Base-by-base conservation (phyloP, 495 filamentous ascomycete species). In the Bryoglossum gracile region DNA sequence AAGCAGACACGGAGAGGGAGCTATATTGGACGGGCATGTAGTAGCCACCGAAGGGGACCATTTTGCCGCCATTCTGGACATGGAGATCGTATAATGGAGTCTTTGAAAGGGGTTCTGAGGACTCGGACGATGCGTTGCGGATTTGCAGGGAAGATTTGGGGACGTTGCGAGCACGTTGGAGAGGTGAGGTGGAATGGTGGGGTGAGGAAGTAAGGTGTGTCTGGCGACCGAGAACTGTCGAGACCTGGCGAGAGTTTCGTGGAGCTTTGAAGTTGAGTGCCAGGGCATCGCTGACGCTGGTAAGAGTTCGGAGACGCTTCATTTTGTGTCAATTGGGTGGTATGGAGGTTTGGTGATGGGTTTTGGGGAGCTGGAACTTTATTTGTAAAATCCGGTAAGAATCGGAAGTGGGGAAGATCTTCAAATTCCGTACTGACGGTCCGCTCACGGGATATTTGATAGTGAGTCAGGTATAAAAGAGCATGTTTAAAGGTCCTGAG, bases 1-100 rank as follows among this genome's bases (percentile, higher is more conserved):
- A 91, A 40, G 85, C 81, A 42, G 74, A 73, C 54, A 95, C 78
- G 59, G 78, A 77, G 50, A 87, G 72, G 52, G 82, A 81, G 19
- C 71, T 61, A 68, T 97, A 98, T 55, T 89, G 83, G 21, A 98
- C 78, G 14, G 92, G 94, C 92, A 98, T 97, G 44, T 75, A 72
- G 69, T 81, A 97, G 53, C 89, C 90, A 46, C 84, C 91, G 62
- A 95, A 98, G n/a, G 87, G 87, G 46, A 97, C 90, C 82, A 98
- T 94, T 68, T 94, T 95, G 34, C 76, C 92, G 55, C 87, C 88
- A 61, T 86, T 68, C 25, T 69, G 66, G 43, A 88, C 54, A 64
- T 98, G 91, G 19, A 97, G 70, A 57, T 90, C 81, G 69, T 94
- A 83, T 33, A 98, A 77, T 23, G 84, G 80, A 2, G 92, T 98